Base-by-base conservation (phyloP, 352 stramenopile genomes). In the Phytopythium montanum region DNA sequence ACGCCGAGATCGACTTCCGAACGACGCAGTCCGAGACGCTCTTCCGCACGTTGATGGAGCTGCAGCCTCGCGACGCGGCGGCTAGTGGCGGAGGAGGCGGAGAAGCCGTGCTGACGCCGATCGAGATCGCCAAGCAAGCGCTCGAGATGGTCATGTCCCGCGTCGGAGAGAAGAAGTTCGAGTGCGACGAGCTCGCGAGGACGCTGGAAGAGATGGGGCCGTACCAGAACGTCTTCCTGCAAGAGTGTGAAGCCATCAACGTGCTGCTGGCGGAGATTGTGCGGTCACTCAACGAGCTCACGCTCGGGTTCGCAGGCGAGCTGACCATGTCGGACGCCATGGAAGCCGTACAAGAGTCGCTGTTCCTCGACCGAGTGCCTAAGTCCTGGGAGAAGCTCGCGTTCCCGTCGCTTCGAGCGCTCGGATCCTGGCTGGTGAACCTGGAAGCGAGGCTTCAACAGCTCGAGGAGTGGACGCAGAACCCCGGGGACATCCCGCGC, bases 221-320 rank as follows among this genome's bases (percentile, higher is more conserved):
- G 82, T 97, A 97, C 68, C 92, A 98, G 73, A 99, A 99, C 75
- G 96, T 98, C 28, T 99, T 99, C 62, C 84, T 99, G 18, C 96
- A 99, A 72, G 97, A 99, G 79, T 98, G 96, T 69, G 96, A 98
- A 60, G 84, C 97, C n/a, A 98, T 99, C 72, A 99, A 99, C 72
- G 88, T 83, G 0, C 72, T 99, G 19, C 69, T 99, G 10, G 75
- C 77, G 5, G 97, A 99, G 76, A 98, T 99, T 10, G 81, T 94
- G 51, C 94, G 96, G 18, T 99, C 94, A 18, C 80, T 99, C 21
- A 98, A 97, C 66, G 96, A 99, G 61, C 77, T 99, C n/a, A 89
- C 97, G 56, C 77, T 98, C 5, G 94, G 96, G 2, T 99, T 99
- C 65, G 93, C 94, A 1, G 97, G 97, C 26, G 96, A 99, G 63